These are phyloP conservation scores for Ciborinia camelliae DNA, from an alignment of 2,329 filamentous ascomycete genomes.

Conservation along the genomic window DNA sequence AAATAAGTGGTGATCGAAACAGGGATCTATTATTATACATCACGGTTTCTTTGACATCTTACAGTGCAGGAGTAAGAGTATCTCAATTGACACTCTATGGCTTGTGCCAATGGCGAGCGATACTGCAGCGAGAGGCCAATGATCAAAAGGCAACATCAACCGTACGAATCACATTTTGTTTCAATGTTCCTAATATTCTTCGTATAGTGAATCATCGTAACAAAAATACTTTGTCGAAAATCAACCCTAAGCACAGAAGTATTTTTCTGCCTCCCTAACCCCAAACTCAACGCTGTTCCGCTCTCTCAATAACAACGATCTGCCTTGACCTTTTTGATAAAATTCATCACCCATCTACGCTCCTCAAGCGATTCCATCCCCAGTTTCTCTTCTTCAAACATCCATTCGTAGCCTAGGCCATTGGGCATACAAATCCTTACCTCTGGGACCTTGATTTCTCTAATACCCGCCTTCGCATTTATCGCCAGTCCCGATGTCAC, in stretches of 20 bases:
- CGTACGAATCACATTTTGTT: not conserved
- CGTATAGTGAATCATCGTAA: no score
- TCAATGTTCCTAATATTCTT: not conserved
- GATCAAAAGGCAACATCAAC: not conserved
- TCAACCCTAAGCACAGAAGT: not conserved
- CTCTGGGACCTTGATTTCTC: not conserved
- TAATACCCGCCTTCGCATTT: accelerated
- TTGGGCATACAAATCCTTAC: not conserved
- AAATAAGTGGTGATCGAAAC: no score
- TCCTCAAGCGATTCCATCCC: constrained; percentile 8
- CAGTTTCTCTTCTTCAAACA: not conserved
- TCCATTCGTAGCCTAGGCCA: not conserved
- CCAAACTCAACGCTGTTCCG: no score
- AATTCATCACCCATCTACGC: not conserved
- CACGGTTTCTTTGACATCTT: no score
- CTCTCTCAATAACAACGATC: no score
- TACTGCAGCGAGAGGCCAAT: no score
- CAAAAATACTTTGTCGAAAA: no score
- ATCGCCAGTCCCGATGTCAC: no score
- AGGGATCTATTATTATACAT: no score
- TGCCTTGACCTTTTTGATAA: not conserved
- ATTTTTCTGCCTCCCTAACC: not conserved
- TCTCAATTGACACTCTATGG: not conserved
- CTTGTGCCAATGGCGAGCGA: not conserved
- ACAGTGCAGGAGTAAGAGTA: no score